Base-by-base conservation (phyloP, 345 rosid species). In the Corymbia maculata region DNA sequence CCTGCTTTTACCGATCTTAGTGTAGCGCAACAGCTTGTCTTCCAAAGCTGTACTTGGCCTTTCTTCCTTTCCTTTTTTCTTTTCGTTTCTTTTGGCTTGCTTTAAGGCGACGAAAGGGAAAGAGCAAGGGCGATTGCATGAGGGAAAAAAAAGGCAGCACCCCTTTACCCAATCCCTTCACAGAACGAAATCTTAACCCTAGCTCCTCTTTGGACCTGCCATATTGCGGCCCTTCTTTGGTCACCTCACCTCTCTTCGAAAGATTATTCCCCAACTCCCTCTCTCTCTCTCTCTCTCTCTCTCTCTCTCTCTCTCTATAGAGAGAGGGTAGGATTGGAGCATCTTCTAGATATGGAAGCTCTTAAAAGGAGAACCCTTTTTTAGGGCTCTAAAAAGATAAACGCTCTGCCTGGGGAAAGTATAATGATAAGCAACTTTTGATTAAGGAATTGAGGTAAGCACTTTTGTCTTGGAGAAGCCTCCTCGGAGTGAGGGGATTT, bases 391-490 rank as follows among this genome's bases (percentile, higher is more conserved):
- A 64, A 55, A 51, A 87, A 86, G 49, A 64, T 52, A 49, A 32
- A 45, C 22, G 85, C 79, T 36, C 70, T 87, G 66, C 85, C 28
- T 42, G 84, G 90, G 89, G 70, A 93, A 92, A 92, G 94, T 91
- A 88, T 92, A 94, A 92, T 92, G 91, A 94, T 93, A 87, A 55
- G 89, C 89, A 88, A 92, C 94, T 93, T 93, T 93, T 79, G 79
- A 90, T 90, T 90, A 89, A 88, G 92, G 92, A 92, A 90, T 86
- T 86, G 93, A 88, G 87, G 90, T 80, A 87, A 90, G 88, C 91
- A 88, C 94, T 94, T 94, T 94, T 93, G 95, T 93, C 94, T 88
- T 85, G 88, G 52, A 88, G 91, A 94, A 94, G 95, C 89, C 91
- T 93, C 94, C 93, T 90, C 61, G 92, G 92, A 90, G 89, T 91